Evolutionary conservation across 177 flowering plant species (phyloP), one percentile per base, ranked within the genome.

Genomic region (Tripterygium wilfordii): DNA sequence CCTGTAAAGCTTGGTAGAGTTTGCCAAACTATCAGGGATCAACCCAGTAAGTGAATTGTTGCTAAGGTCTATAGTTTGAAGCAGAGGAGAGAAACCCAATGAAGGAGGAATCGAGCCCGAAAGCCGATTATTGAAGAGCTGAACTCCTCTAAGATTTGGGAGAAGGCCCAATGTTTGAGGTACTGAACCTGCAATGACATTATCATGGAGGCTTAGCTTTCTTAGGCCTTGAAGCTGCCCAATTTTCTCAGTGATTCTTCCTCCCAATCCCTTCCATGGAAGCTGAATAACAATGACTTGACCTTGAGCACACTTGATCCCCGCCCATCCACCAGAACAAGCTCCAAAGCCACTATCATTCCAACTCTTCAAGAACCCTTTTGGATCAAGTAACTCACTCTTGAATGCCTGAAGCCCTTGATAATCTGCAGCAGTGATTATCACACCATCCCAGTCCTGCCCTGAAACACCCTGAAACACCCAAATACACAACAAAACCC

Each of bases 161-260:
- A 91, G 73, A 37, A 76, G 56, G 8, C 94, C 85, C 9, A 92
- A 54, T 14, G 95, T 58, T 0, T 41, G 19, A 42, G 98, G 98
- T 19, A 92, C 38, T 29, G 73, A 48, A 13, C 96, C 96, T 2
- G 55, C 64, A 24, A 92, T 69, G 7, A 35, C 5, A 59, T 88
- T 91, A 58, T 85, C 88, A 35, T 91, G 98, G 48, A 92, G 83
- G 53, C 92, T 92, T 15, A 92, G 67, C 69, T 71, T 80, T 18
- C 88, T 56, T 2, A 92, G 87, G 0, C 76, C 77, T 30, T 72
- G 55, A 10, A 88, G 74, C 23, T 75, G 82, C 1, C 90, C 94
- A 2, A 91, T 77, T 60, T 74, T 72, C 49, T 75, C 80, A 0
- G 87, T 63, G 45, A 91, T 75, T 48, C 64, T 54, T 1, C 98